Base-by-base conservation (phyloP, 768 basidiomycete species). In the Boletus pseudopeckii region DNA sequence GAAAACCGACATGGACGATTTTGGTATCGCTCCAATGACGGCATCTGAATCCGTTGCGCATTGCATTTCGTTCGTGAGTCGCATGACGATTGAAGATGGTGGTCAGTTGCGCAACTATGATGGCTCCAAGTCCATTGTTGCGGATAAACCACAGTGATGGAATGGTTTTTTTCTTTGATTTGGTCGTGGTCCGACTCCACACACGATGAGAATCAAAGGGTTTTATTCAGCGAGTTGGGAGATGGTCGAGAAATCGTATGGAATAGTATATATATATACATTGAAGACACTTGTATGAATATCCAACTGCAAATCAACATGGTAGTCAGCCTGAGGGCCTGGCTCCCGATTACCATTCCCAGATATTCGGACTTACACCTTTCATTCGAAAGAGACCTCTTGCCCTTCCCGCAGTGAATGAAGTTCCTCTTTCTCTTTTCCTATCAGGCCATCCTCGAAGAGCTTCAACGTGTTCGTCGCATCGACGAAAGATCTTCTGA, bases 1-100 rank as follows among this genome's bases (percentile, higher is more conserved):
- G n/a, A 37, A 46, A 33, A 52, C 51, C 8, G 51, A 52, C 30
- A 52, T 52, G 51, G 51, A 52, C 33, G 51, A 52, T 33, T 52
- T 46, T 33, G 51, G 51, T 14, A 52, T 52, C 18, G 51, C 51
- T 7, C 51, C 51, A 14, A 46, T 52, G 51, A 52, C 44, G 17
- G 44, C 38, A 14, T 20, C 36, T n/a, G 44, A 52, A n/a, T 52
- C 51, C 20, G 44, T 52, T 32, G 20, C 20, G 8, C 51, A 52
- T 24, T 52, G 51, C 18, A 33, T 52, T 1, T 52, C 44, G 33
- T 52, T 52, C 30, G 45, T 52, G 20, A 40, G 30, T 33, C 51
- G 51, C 24, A 46, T 46, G 51, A 52, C 51, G 2, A 46, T 46
- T 2, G 45, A 39, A n/a, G 44, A 52, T 26, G 51, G 51, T 15